phyloP scores from a whole-genome alignment of 1,284 basidiomycete genomes.

The Ustilago curta region DNA sequence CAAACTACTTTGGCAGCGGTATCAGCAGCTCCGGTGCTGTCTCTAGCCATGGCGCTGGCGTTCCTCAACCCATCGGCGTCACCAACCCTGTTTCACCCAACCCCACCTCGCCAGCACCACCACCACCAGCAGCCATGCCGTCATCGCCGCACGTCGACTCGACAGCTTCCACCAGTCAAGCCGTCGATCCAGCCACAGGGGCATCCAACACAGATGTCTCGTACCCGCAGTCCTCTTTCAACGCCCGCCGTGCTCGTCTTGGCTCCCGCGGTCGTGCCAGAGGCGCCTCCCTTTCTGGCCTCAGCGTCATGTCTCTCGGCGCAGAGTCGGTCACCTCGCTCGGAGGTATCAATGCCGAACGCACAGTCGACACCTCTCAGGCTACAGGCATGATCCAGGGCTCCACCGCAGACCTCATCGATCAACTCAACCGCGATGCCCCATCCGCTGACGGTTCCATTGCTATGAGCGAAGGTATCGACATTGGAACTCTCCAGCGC shows the following conservation, averaged over 20 bases:
- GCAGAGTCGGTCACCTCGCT: constrained; percentile 52
- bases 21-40: constrained; percentile 53
- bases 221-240: constrained; percentile 17
- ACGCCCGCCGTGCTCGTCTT: constrained; percentile 45
- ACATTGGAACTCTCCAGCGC: constrained; percentile 50
- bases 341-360: constrained; percentile 36
- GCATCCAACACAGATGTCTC: constrained; percentile 1
- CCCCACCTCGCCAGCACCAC: constrained; percentile 7
- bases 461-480: constrained; percentile 62
- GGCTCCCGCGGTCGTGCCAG: constrained; percentile 59
- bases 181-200: constrained; percentile 4
- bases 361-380: constrained; percentile 16
- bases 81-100: constrained; percentile 20
- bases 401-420: constrained; percentile 48
- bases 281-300: constrained; percentile 59
- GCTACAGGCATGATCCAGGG: constrained; percentile 48
- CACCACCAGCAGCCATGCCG: constrained; percentile 4
- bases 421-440: constrained; percentile 35
- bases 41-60: constrained; percentile 26
- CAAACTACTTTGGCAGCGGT: constrained; percentile 62
- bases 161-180: not conserved
- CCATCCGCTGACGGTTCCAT: constrained; percentile 23
- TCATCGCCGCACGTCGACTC: not conserved
- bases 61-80: constrained; percentile 23
- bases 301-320: constrained; percentile 54